phyloP scores from a whole-genome alignment of 495 filamentous ascomycete genomes.

The Rostrohypoxylon terebratum region DNA sequence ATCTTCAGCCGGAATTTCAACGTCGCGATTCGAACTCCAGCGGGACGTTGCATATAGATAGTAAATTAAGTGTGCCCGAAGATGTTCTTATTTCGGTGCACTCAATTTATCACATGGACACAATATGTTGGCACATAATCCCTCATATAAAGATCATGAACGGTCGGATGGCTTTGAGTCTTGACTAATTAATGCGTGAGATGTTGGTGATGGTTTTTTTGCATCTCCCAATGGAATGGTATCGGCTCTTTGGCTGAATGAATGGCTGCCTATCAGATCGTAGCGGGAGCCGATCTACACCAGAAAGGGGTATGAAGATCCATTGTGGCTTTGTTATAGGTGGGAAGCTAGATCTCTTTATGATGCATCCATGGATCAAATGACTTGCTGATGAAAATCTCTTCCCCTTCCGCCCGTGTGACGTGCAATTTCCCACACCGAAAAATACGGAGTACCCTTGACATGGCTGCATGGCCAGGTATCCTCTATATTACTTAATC shows the following conservation, averaged over 20 bases:
- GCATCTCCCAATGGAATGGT: slow-evolving; percentile 6
- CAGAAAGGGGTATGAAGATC: background rate
- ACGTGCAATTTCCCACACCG: background rate
- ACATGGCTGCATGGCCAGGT: background rate
- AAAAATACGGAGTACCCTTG: background rate
- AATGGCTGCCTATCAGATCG: background rate
- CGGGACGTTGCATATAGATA: background rate
- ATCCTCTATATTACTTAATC: background rate
- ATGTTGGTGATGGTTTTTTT: background rate
- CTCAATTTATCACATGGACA: background rate
- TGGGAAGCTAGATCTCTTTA: background rate
- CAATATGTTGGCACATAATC: background rate
- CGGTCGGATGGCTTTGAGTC: background rate
- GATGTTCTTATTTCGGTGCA: background rate
- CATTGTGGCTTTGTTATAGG: background rate
- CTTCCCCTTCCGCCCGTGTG: background rate
- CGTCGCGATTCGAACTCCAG: background rate
- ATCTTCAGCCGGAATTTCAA: background rate
- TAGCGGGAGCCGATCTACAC: background rate
- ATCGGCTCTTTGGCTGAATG: background rate
- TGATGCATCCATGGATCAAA: background rate
- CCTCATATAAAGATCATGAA: background rate
- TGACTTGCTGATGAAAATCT: background rate
- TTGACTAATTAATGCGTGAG: background rate
- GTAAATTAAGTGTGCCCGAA: background rate